Base-by-base conservation (phyloP, 345 rosid species). In the Kandelia obovata region DNA sequence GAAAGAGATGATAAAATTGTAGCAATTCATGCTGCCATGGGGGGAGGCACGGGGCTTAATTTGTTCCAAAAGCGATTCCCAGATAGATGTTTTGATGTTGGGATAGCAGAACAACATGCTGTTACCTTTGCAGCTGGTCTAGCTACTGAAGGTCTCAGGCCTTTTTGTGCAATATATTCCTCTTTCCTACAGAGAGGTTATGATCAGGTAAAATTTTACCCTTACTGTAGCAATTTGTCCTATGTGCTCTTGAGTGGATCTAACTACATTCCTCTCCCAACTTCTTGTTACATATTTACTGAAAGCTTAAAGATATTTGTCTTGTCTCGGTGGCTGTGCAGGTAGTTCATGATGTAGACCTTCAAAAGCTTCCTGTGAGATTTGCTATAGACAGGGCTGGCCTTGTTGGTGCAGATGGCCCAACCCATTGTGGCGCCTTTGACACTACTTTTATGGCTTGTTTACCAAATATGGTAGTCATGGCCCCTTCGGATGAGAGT, bases 1-100 rank as follows among this genome's bases (percentile, higher is more conserved):
- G 77, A 80, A 67, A 47, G n/a, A 25, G 89, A 83, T 28, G 78
- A 76, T 5, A 81, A 66, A 51, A 78, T 85, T 15, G 83, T 85
- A 6, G 89, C 80, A 20, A 79, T 83, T n/a, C 89, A 85, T 53
- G 89, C 84, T 7, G 85, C 89, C 3, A 78, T 83, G 89, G 89
- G 89, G 23, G 86, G 87, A 65, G 85, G 89, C 20, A 81, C 87
- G 1, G 87, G 87, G 3, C 83, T 86, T 10, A 79, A 81, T 51
- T 35, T 77, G 31, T 80, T 83, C 70, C 80, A 78, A 19, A 83
- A 79, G 52, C 69, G 21, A 26, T 86, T 83, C 64, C 83, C 84
- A 0, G 72, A 74, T 15, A 74, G 78, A 51, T 81, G 85, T 62
- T 83, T 83, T 23, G 84, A 85, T 69, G 87, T 85, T 19, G 87